Percentiles rank a stretch among this genome's conserved stretches.
Evolutionary conservation across 169 alveolate genomes (phyloP).

Genomic region (Plasmodium reichenowi): DNA sequence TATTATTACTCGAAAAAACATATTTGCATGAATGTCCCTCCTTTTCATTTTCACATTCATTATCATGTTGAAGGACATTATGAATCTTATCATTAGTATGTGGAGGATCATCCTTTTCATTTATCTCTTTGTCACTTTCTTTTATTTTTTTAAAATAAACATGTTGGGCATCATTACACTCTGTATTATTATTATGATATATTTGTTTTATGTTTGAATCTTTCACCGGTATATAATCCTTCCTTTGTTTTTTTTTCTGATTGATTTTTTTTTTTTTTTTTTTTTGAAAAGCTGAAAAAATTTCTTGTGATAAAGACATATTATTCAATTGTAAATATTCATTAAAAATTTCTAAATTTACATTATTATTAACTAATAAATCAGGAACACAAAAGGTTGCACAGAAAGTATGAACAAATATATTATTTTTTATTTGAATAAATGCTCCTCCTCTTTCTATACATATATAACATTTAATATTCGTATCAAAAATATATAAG

Average conservation of each 20-base stretch:
- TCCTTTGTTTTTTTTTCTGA: neutral
- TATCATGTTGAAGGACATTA: too few species aligned
- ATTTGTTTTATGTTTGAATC: neutral
- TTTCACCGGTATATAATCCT: neutral
- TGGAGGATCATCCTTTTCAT: neutral
- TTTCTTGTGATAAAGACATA: constrained; percentile 21
- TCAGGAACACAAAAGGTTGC: constrained; percentile 73
- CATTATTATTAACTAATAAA: constrained; percentile 39
- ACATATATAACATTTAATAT: constrained; percentile 63
- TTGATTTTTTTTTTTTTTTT: constrained; percentile 2
- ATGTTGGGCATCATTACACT: neutral
- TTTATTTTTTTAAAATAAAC: neutral
- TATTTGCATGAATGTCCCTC: neutral
- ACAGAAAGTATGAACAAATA: constrained; percentile 65
- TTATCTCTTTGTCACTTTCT: neutral
- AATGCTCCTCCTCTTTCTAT: constrained; percentile 77
- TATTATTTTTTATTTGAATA: constrained; percentile 20
- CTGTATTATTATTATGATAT: too few species aligned
- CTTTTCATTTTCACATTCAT: neutral
- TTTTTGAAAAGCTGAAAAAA: constrained; percentile 5
- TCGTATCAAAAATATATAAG: constrained; percentile 46
- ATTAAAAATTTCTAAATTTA: constrained; percentile 26
- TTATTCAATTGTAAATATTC: constrained; percentile 47
- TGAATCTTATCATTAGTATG: neutral
- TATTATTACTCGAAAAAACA: neutral